Evolutionary conservation across 1,139 yeast genomes (phyloP).

Genomic region (Magnusiomyces suaveolens): DNA sequence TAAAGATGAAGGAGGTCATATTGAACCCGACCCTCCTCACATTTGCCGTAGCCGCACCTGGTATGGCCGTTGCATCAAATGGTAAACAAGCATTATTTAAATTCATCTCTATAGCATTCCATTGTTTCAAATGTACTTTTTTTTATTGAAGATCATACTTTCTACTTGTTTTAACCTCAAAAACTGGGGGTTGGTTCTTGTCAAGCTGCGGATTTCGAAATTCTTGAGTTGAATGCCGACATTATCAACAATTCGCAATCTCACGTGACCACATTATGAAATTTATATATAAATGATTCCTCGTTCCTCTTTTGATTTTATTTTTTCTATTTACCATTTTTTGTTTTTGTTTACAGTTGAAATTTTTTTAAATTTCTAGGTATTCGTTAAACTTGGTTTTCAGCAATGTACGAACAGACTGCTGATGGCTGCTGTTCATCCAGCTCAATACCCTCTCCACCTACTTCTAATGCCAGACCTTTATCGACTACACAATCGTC

Average conservation of each 20-base stretch:
- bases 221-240: background rate
- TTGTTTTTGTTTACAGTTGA: background rate
- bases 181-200: background rate
- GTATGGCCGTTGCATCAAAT: conserved; percentile 26
- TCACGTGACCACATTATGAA: background rate
- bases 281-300: background rate
- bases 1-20: conserved; percentile 11
- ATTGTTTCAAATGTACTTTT: conserved; percentile 1
- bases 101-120: background rate
- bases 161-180: background rate
- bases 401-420: background rate
- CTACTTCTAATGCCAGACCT: background rate
- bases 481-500: background rate
- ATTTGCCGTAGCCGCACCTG: conserved; percentile 23
- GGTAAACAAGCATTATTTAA: conserved; percentile 4
- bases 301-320: background rate
- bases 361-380: background rate
- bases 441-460: background rate
- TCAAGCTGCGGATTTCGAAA: background rate
- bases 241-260: background rate
- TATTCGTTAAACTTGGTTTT: background rate
- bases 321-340: background rate
- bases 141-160: background rate
- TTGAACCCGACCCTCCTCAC: conserved; percentile 13
- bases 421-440: conserved; percentile 4